Evolutionary conservation across 179 eudicot species (phyloP).

Genomic region (Gypsophila paniculata): DNA sequence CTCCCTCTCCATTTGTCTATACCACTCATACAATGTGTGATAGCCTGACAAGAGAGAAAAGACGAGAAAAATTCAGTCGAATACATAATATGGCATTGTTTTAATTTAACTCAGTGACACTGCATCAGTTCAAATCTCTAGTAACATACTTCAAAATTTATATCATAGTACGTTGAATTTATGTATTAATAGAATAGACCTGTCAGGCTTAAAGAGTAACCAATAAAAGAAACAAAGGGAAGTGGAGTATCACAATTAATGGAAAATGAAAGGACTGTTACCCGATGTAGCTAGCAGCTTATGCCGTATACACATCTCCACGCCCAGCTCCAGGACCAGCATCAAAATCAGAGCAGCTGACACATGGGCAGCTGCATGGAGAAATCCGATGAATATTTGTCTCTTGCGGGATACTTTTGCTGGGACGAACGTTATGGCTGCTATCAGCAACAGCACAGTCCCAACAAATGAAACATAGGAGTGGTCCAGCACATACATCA

Average conservation of each 20-base stretch:
- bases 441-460: conserved; percentile 52
- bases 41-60: conserved; percentile 54
- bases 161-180: neutral
- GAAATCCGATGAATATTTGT: conserved; percentile 56
- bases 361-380: conserved; percentile 86
- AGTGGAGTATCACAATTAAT: neutral
- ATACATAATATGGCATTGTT: neutral
- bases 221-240: neutral
- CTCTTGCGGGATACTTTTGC: conserved; percentile 77
- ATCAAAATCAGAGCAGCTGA: conserved; percentile 86
- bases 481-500: conserved; percentile 58
- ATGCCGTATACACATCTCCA: conserved; percentile 86
- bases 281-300: conserved; percentile 89
- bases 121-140: neutral
- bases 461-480: conserved; percentile 74
- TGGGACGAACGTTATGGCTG: conserved; percentile 71
- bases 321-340: conserved; percentile 87
- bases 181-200: neutral
- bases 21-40: conserved; percentile 94
- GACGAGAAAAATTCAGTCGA: neutral
- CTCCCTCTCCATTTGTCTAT: conserved; percentile 81
- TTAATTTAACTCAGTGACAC: no score
- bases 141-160: neutral
- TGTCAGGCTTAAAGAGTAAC: neutral
- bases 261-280: conserved; percentile 21